phyloP scores from a whole-genome alignment of 345 rosid genomes.

The Citrus maxima region DNA sequence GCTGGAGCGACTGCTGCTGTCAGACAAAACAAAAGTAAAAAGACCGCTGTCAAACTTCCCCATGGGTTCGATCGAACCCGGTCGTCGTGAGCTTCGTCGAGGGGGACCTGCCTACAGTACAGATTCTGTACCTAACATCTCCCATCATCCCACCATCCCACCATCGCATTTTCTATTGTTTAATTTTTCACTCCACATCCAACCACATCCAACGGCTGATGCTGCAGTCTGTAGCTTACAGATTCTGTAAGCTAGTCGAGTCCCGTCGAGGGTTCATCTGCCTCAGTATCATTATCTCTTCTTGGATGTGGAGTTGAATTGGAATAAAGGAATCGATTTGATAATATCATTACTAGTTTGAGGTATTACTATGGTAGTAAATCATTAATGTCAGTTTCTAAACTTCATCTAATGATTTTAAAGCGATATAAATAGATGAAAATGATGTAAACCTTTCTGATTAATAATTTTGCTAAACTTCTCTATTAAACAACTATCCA shows the following conservation, averaged over 20 bases:
- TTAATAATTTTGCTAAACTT: too few relatives aligned
- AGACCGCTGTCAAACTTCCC: constrained; percentile 1
- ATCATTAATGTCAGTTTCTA: neutral
- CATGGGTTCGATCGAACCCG: neutral
- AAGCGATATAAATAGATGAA: neutral
- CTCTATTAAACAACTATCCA: too few relatives aligned
- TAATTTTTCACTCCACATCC: too few relatives aligned
- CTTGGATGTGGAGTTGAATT: too few relatives aligned
- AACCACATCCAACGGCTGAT: too few relatives aligned
- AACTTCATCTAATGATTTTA: neutral
- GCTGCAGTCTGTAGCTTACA: too few relatives aligned
- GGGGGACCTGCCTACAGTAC: too few relatives aligned
- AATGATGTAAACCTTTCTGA: neutral
- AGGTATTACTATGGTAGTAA: neutral
- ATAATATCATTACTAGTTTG: neutral
- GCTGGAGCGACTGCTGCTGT: neutral
- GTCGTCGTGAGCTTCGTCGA: neutral
- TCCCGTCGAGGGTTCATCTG: neutral
- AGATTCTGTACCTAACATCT: too few relatives aligned
- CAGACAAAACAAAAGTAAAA: neutral
- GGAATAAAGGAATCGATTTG: too few relatives aligned
- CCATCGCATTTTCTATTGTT: too few relatives aligned
- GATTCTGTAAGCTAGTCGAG: too few relatives aligned
- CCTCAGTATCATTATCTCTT: neutral
- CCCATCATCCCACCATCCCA: too few relatives aligned